Percentiles rank a stretch among this genome's conserved stretches.
phyloP scores from a whole-genome alignment of 257 asterid species.

The Buddleja alternifolia region DNA sequence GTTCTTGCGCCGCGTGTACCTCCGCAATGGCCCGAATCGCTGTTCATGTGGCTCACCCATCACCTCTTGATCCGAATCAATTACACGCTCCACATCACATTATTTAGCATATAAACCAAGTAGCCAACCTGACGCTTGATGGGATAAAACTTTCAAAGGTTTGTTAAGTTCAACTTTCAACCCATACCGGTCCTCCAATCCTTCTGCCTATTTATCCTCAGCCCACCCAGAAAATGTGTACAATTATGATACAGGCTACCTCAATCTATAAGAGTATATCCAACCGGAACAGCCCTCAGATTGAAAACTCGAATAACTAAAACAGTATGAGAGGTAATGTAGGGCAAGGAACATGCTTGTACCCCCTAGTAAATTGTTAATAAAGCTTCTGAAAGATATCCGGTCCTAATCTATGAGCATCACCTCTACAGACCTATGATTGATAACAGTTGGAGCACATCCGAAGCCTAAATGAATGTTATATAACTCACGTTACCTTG shows the following conservation, averaged over 20 bases:
- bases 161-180: constrained; percentile 3
- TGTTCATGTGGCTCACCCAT: no score
- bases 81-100: no score
- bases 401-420: constrained; percentile 45
- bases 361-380: constrained; percentile 42
- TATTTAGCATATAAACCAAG: background rate
- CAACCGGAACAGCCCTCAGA: background rate
- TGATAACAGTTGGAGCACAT: constrained; percentile 42
- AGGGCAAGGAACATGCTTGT: constrained; percentile 49
- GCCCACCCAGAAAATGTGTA: background rate
- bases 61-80: no score
- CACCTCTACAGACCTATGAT: constrained; percentile 47
- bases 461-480: constrained; percentile 35
- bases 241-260: background rate
- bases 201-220: background rate
- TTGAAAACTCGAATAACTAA: constrained; percentile 20
- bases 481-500: constrained; percentile 65
- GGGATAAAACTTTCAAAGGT: background rate
- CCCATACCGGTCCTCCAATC: background rate
- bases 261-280: background rate
- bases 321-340: constrained; percentile 26
- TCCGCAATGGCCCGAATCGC: no score
- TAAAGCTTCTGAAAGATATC: constrained; percentile 51
- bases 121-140: background rate
- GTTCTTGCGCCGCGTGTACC: no score